Evolutionary conservation across 169 alveolate genomes (phyloP), one percentile per base, ranked within the genome.

Genomic region (Eimeria sp.): DNA sequence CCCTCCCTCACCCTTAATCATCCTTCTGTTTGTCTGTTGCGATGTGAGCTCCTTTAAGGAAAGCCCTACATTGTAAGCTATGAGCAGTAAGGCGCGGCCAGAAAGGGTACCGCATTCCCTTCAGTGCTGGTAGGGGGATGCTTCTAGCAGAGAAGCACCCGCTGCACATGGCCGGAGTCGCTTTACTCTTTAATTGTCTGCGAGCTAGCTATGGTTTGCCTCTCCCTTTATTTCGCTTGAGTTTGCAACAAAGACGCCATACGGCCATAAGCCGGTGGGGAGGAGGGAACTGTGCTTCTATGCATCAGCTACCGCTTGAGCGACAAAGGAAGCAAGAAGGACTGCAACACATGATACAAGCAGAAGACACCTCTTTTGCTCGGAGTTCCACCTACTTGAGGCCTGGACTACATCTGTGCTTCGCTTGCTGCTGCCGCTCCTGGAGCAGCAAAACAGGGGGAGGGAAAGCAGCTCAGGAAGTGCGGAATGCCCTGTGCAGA

Each of bases 401-500:
- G 54, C 30, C 20, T 18, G 16, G 18, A 6, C 56, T 20, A 40
- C 46, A 78, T 52, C 27, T 78, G 37, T 52, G 85, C 76, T 23
- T 74, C 74, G 18, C 25, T 49, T n/a, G 91, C 25, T 85, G 82
- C 49, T 52, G 93, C 66, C 18, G 4, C 62, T 43, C 16, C 72
- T 23, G 78, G 66, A 60, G 46, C 82, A 46, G 68, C 66, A 30
- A 64, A 62, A 6, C 71, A n/a, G 72, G n/a, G 77, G 60, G 4
- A 27, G 20, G 62, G 80, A 40, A 56, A n/a, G 76, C 82, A 46
- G 0, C 62, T 25, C 88, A 6, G 46, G 27, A 27, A n/a, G 88
- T 78, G 83, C 66, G 46, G 54, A 13, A 87, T 87, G 93, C 93
- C 93, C 46, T 87, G 93, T 64, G 93, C 93, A 62, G 93, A 87